Base-by-base conservation (phyloP, 1,139 yeast genomes). In the Taphrina pruni region DNA sequence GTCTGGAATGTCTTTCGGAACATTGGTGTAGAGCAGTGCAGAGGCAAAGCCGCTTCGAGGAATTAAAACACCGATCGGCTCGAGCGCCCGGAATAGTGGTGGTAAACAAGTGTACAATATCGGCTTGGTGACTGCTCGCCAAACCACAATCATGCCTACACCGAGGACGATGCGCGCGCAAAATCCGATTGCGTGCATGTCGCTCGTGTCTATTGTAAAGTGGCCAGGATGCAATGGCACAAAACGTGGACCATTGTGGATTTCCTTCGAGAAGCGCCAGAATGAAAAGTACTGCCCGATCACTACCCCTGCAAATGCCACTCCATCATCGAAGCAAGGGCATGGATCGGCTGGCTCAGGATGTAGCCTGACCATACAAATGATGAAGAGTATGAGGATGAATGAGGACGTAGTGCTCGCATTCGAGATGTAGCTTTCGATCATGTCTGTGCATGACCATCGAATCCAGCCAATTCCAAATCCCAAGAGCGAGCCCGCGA, bases 281-380 rank as follows among this genome's bases (percentile, higher is more conserved):
- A 65, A 57, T 4, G 57, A 60, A 39, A 65, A 57, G 43, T 65
- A 57, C 38, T 88, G 75, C 0, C 98, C 98, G 64, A 88, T 82
- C 26, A 92, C 83, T 39, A 94, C 99, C 1, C 97, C 97, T 69
- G 92, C 81, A 75, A 94, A 94, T 1, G 98, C 96, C 26, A 94
- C 97, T 8, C 95, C 87, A 76, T 94, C 99, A 75, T 91, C 98
- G 77, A 89, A 93, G 77, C 99, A 94, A 0, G 99, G 99, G 77
- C 99, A 94, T 75, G 88, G 89, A 75, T 94, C 99, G 12, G 90
- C 88, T 0, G 99, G 98, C 72, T 86, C 87, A 0, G 93, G 89
- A 78, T 92, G 97, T 62, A 84, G 80, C 75, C 88, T 87, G 55
- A 90, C 79, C 1, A 79, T 73, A 17, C 86, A 75, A 65, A 87